Conservation (phyloP, 352 stramenopile genomes). For the Phytophthora meadii region DNA sequence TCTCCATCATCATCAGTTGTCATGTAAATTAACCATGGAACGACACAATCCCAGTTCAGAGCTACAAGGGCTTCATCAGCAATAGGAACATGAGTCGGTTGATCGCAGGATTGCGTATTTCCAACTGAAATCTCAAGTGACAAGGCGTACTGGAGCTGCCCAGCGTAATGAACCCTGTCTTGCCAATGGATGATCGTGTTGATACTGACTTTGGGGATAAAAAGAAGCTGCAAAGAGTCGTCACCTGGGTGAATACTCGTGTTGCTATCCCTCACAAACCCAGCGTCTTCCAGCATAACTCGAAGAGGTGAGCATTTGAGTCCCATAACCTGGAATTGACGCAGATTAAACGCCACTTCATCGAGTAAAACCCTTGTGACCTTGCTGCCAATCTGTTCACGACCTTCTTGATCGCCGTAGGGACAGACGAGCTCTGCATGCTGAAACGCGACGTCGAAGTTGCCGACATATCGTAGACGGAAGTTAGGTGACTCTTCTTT, state of each 20-base stretch:
- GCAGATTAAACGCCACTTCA: constrained; percentile 53
- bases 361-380: constrained; percentile 37
- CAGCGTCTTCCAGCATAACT: constrained; percentile 34
- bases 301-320: constrained; percentile 39
- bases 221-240: constrained; percentile 36
- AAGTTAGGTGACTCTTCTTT: constrained; percentile 30
- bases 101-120: constrained; percentile 18
- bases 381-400: constrained; percentile 32
- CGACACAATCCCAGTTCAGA: constrained; percentile 79
- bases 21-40: constrained; percentile 64
- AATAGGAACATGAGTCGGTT: constrained; percentile 46
- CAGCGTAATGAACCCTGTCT: constrained; percentile 14
- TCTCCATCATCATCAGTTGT: constrained; percentile 53
- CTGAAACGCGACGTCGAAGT: constrained; percentile 57
- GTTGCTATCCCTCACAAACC: not conserved
- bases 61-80: constrained; percentile 53
- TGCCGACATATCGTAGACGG: constrained; percentile 52
- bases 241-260: constrained; percentile 1
- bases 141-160: constrained; percentile 51
- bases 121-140: constrained; percentile 61
- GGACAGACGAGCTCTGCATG: constrained; percentile 41
- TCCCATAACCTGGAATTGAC: constrained; percentile 61
- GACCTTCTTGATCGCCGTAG: constrained; percentile 34
- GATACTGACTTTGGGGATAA: constrained; percentile 31
- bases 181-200: constrained; percentile 40